Evolutionary conservation across 2,329 filamentous ascomycete genomes (phyloP), one percentile per base, ranked within the genome.

Genomic region (Incumbomyces lentus): DNA sequence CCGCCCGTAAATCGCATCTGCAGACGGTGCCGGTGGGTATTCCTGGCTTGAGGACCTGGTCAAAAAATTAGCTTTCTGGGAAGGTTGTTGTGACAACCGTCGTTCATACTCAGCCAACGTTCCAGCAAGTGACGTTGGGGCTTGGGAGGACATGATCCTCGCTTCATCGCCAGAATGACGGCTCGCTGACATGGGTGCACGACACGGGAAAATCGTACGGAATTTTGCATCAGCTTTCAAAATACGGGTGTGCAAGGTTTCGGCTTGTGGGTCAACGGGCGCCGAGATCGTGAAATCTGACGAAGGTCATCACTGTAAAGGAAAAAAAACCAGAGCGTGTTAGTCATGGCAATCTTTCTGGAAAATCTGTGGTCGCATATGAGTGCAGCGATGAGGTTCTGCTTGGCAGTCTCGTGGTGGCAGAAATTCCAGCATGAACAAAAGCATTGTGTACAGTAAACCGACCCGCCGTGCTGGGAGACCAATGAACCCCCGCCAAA

Each of bases 1-100:
- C 13, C 39, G 19, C 8, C 48, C 35, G 40, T 52, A 51, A 10
- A 51, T 45, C 6, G 16, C 43, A 26, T 39, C 35, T 19, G 33
- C 17, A 17, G 40, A 42, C 16, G 16, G 30, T 11, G 8, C 10
- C 14, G 14, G 35, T 4, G 38, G 13, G 26, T 30, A 3, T 39
- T 34, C 32, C 31, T 43, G 14, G 18, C 33, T n/a, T 19, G 8
- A 11, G 12, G 40, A 33, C 4, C 14, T 19, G 12, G 29, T 33
- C 16, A 8, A 10, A 16, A 12, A 3, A 30, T 19, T 33, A 12
- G 18, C 17, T 2, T 10, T 26, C n/a, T n/a, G n/a, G n/a, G n/a
- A n/a, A n/a, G n/a, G n/a, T n/a, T n/a, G 6, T 5, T 26, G 34
- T 38, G 17, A 36, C 13, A 22, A 6, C 22, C 41, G 13, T 8